Base-by-base conservation (phyloP, 805 yeast species). In the Saturnispora saitoi region DNA sequence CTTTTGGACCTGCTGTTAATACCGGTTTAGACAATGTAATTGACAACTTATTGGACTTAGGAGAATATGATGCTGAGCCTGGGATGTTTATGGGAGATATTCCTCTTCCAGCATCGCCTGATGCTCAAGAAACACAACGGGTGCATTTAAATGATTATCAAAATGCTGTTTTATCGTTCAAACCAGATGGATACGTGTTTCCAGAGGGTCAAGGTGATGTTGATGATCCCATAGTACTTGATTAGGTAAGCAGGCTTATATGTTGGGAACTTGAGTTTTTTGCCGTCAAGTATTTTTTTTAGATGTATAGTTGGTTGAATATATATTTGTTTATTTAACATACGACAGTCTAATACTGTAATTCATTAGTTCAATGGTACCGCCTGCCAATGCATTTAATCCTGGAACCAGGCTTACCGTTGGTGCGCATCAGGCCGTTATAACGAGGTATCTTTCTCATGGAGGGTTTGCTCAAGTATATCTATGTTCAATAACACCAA, bases 381-480 rank as follows among this genome's bases (percentile, higher is more conserved):
- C 58, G 61, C 57, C 57, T 14, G 47, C 51, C 3, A 50, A 50
- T 22, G 48, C 57, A 14, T 56, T 50, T 31, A 32, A 43, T 3
- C 73, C 77, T 3, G 80, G 79, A 6, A 73, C 78, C 2, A 59
- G 61, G 42, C 65, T 77, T 42, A 63, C 69, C 1, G 81, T 77
- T 28, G 82, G 82, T 8, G 58, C 71, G 28, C 81, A 77, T 59
- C 55, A 58, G n/a, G 66, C 71, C 15, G 59, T 64, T 7, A 72
- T 76, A 51, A 67, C 67, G 47, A 69, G 74, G 48, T 77, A 74
- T 58, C 63, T 77, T 10, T 62, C 68, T 7, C 68, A 63, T 58
- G 60, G 88, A 51, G 95, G 93, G 4, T 86, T 82, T 70, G 91
- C 95, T 4, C 88, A 84, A 52, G 84, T 86, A 17, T 86, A 86